Percentiles rank a stretch among this genome's conserved stretches.
Evolutionary conservation across 2,329 filamentous ascomycete genomes (phyloP).

Genomic region (Neodidymelliopsis sp.): DNA sequence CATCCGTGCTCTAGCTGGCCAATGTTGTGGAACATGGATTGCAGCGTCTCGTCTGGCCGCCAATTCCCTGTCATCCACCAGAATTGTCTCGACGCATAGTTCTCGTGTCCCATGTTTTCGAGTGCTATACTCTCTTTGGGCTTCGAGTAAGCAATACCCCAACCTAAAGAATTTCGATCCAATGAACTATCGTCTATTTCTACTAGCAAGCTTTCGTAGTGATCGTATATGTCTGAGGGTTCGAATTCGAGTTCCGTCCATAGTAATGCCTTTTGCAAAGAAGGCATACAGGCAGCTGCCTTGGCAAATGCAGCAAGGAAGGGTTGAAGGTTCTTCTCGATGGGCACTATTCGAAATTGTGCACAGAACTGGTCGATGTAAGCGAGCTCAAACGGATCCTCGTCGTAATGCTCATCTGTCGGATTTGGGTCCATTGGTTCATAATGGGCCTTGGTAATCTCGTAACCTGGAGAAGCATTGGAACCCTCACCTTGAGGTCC

Average conservation of each 20-base stretch:
- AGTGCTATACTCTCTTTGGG: background rate
- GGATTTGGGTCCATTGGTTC: background rate
- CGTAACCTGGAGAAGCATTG: too few species aligned
- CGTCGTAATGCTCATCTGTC: background rate
- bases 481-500: conserved; percentile 24
- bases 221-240: background rate
- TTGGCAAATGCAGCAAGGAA: conserved; percentile 25
- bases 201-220: background rate
- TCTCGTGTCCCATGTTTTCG: background rate
- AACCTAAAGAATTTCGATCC: conserved; percentile 5
- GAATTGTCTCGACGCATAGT: background rate
- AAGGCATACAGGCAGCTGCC: conserved; percentile 23
- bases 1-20: too few species aligned
- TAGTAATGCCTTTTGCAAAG: conserved; percentile 16
- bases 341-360: conserved; percentile 20
- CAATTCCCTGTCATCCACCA: conserved; percentile 17
- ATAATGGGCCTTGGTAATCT: background rate
- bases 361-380: too few species aligned
- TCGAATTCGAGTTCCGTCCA: conserved; percentile 20
- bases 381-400: too few species aligned
- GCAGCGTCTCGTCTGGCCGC: conserved; percentile 18
- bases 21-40: conserved; percentile 15
- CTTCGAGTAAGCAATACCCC: conserved; percentile 6
- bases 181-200: background rate
- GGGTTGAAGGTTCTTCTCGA: conserved; percentile 11